Evolutionary conservation across 768 basidiomycete genomes (phyloP).

Genomic region (Serpula lacrymans): DNA sequence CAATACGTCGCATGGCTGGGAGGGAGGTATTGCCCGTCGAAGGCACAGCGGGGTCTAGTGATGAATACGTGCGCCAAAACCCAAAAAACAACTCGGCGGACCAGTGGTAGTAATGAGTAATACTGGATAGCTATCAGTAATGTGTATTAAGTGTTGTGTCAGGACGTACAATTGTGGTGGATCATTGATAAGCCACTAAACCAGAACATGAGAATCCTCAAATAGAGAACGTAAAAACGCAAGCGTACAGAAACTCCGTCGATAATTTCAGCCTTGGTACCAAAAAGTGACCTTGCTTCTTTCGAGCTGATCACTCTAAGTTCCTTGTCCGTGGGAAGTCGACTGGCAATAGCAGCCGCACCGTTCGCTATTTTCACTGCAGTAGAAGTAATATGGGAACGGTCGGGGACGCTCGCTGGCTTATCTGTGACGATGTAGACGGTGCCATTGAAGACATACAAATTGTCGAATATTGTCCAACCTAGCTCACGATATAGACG

Average conservation of each 20-base stretch:
- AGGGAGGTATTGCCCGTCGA: conserved; percentile 65
- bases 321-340: conserved; percentile 75
- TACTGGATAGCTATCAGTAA: conserved; percentile 36
- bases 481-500: conserved; percentile 40
- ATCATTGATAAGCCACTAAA: conserved; percentile 78
- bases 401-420: conserved; percentile 61
- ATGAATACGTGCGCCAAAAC: conserved; percentile 87
- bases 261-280: conserved; percentile 65
- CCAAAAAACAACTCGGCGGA: conserved; percentile 90
- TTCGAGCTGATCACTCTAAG: conserved; percentile 70
- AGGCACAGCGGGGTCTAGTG: conserved; percentile 69
- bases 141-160: neutral
- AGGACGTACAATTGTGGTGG: conserved; percentile 74
- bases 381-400: conserved; percentile 68
- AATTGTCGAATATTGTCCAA: conserved; percentile 85
- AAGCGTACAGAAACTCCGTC: conserved; percentile 69
- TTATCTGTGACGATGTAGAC: conserved; percentile 79
- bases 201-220: conserved; percentile 3
- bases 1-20: conserved; percentile 67
- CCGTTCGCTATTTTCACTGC: conserved; percentile 58
- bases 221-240: neutral
- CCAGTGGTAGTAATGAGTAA: conserved; percentile 94
- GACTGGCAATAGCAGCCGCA: conserved; percentile 47
- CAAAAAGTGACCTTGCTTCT: conserved; percentile 68
- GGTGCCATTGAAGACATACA: conserved; percentile 80